Evolutionary conservation across 2,329 filamentous ascomycete genomes (phyloP), one percentile per base, ranked within the genome.

Genomic region (Colletotrichum sansevieriae): DNA sequence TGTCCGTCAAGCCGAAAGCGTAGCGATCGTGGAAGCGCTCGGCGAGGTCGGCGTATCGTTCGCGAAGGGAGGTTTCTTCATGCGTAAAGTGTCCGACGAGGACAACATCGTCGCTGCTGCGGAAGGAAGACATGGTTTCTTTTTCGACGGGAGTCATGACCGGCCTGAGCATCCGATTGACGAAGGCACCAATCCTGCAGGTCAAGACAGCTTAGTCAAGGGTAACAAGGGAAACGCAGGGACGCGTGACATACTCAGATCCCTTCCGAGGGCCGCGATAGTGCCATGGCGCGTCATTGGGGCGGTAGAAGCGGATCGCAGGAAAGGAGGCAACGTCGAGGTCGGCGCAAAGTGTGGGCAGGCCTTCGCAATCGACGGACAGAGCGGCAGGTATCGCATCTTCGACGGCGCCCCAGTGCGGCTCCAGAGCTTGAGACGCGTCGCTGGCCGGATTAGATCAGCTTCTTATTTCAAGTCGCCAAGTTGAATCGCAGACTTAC

Each of bases 241-340:
- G 9, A 41, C 8, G 18, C 1, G 29, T 39, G 39, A 75, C 80
- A 64, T 65, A 83, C 82, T 77, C 70, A 11, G 75, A 68, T 0
- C 81, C 76, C 51, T 75, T 80, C 20, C 83, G 77, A 1, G 80
- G 77, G 0, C 84, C 84, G 41, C 84, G 79, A 71, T 85, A 86
- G 57, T 81, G 73, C 11, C 72, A 74, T 54, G 76, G 76, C 4
- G 72, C 70, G 2, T 78, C 76, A 29, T 78, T 74, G 3, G 74
- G 73, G 44, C 77, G 77, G 66, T 82, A 83, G 10, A 82, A 78
- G 0, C 84, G 79, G 41, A 87, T 79, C 7, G 84, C 77, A 2
- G 84, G 84, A 67, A 83, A 84, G 0, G 83, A 84, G 12, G 76
- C 75, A 35, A 86, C 76, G 25, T 78, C 77, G 52, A 79, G 74